These are phyloP conservation scores for Yamadazyma diospyri DNA, from an alignment of 1,139 yeast species.

Conservation along the genomic window DNA sequence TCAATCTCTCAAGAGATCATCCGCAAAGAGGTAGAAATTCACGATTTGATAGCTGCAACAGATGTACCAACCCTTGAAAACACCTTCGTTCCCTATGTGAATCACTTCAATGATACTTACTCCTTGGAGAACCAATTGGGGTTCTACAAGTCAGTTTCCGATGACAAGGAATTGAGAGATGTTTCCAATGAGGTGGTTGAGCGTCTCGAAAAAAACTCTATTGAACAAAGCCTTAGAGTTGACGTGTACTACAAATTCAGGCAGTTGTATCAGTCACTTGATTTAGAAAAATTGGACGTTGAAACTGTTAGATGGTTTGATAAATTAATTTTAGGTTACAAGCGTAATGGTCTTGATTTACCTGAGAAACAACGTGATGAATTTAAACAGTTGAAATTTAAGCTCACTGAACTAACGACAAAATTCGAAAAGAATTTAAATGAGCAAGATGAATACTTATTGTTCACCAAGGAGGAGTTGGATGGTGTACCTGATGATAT, in stretches of 20 bases:
- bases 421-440: conserved; percentile 64
- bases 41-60: conserved; percentile 51
- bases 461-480: conserved; percentile 61
- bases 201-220: conserved; percentile 49
- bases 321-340: conserved; percentile 52
- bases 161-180: conserved; percentile 59
- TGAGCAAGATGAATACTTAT: conserved; percentile 61
- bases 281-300: conserved; percentile 35
- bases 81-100: conserved; percentile 50
- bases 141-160: conserved; percentile 69
- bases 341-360: conserved; percentile 66
- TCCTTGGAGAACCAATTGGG: conserved; percentile 48
- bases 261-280: conserved; percentile 39
- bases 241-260: conserved; percentile 64
- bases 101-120: conserved; percentile 44
- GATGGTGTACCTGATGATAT: conserved; percentile 71
- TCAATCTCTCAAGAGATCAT: conserved; percentile 44
- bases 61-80: conserved; percentile 51
- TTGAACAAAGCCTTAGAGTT: conserved; percentile 63
- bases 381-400: conserved; percentile 56
- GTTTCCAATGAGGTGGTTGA: conserved; percentile 67
- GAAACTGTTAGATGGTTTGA: conserved; percentile 58
- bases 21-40: conserved; percentile 38
- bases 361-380: conserved; percentile 51
- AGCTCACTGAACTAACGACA: conserved; percentile 54